Evolutionary conservation across 1,284 basidiomycete species (phyloP), one percentile per base, ranked within the genome.

Genomic region (Anthracocystis panici-leucophaei): DNA sequence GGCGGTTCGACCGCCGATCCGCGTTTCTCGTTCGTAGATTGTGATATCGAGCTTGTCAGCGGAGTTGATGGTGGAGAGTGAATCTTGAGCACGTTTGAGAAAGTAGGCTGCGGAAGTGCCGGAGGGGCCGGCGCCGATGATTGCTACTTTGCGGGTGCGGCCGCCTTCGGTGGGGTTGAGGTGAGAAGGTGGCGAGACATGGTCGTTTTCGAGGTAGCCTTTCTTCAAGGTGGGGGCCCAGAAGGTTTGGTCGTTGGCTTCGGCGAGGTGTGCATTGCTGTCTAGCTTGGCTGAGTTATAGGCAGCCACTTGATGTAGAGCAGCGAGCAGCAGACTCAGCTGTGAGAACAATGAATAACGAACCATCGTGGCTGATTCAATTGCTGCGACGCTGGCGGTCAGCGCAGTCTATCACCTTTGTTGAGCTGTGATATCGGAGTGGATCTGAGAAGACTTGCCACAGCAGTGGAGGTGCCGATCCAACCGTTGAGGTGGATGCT

Each of bases 121-220:
- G 11, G 89, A 92, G 10, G 94, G 92, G n/a, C 95, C 95, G 0
- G 93, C 93, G 35, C 95, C 94, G 59, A 97, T 90, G 82, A 97
- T 91, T 4, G 94, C 94, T 67, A 96, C 60, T 40, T 70, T 80
- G 38, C 62, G 67, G 11, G 60, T 70, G 25, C 46, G 65, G 2
- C 60, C 57, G 35, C 12, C 14, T 14, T 38, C 35, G 35, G 35
- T 20, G 29, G 35, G 20, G n/a, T 48, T n/a, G 14, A 29, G 33
- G 44, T 18, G 5, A 7, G 11, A 3, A 5, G 51, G 5, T 21
- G 16, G 8, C 33, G 58, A 21, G 0, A 41, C 12, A 10, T 11
- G 8, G 20, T 21, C 35, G 10, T 41, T 2, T 8, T 64, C 62
- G 10, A 41, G 11, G 23, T 57, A 64, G 20, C 35, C 25, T 38